Conservation (phyloP, 2,329 filamentous ascomycete genomes). For the Aspergillus flavus region DNA sequence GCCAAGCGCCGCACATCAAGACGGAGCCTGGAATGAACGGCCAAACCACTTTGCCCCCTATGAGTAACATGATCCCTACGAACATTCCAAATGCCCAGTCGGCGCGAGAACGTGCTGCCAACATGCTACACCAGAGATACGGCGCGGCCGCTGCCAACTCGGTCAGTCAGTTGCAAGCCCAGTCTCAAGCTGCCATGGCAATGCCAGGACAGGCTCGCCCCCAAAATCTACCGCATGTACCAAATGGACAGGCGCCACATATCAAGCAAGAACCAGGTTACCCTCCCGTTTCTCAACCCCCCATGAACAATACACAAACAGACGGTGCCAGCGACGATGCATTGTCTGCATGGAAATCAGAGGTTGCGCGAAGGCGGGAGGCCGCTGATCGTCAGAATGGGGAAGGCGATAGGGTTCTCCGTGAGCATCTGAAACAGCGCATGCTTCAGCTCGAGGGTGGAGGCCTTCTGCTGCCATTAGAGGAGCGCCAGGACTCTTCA, state of each 20-base stretch:
- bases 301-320: slow-evolving; percentile 62
- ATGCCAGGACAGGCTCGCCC: slow-evolving; percentile 39
- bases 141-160: slow-evolving; percentile 46
- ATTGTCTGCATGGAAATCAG: slow-evolving; percentile 56
- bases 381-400: slow-evolving; percentile 38
- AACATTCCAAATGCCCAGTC: slow-evolving; percentile 46
- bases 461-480: slow-evolving; percentile 48
- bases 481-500: slow-evolving; percentile 37
- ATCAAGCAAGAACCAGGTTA: slow-evolving; percentile 44
- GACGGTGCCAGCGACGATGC: slow-evolving; percentile 71
- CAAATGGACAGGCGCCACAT: slow-evolving; percentile 44
- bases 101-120: slow-evolving; percentile 58
- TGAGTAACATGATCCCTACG: slow-evolving; percentile 37
- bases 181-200: slow-evolving; percentile 38
- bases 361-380: slow-evolving; percentile 48
- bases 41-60: slow-evolving; percentile 33
- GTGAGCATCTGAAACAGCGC: slow-evolving; percentile 45
- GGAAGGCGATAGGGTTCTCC: slow-evolving; percentile 43
- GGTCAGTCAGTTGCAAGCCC: slow-evolving; percentile 48
- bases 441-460: slow-evolving; percentile 49
- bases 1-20: slow-evolving; percentile 52
- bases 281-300: slow-evolving; percentile 41
- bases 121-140: slow-evolving; percentile 53
- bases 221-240: slow-evolving; percentile 34
- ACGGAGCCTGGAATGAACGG: slow-evolving; percentile 52